Conservation (phyloP, 331 rosid species). For the Quercus phellos region DNA sequence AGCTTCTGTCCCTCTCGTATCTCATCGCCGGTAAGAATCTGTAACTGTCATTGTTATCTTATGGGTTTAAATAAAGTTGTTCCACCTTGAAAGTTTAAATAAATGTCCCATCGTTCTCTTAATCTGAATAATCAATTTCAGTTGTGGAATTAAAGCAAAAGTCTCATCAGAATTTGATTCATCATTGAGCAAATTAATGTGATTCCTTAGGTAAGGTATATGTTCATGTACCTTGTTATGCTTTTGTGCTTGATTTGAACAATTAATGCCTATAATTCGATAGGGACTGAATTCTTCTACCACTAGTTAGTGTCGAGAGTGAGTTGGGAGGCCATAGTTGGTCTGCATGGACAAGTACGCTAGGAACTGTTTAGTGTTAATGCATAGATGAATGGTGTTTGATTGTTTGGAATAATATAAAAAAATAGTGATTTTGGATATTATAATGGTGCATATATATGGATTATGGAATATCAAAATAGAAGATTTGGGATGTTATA, state of each 20-base stretch:
- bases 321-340: background rate
- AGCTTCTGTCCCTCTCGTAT: too few relatives aligned
- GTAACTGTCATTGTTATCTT: too few relatives aligned
- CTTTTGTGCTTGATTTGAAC: background rate
- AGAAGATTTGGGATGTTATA: background rate
- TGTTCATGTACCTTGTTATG: background rate
- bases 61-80: too few relatives aligned
- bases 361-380: background rate
- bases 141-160: too few relatives aligned
- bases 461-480: background rate
- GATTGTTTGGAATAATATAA: background rate
- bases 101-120: slow-evolving; percentile 1
- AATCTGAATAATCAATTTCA: background rate
- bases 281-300: slow-evolving; percentile 2
- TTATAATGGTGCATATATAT: too few relatives aligned
- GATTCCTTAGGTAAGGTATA: background rate
- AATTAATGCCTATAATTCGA: background rate
- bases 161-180: slow-evolving; percentile 5
- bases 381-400: background rate
- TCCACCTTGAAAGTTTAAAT: too few relatives aligned
- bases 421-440: too few relatives aligned
- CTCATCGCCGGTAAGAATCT: too few relatives aligned
- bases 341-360: background rate
- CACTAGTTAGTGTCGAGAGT: slow-evolving; percentile 8
- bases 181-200: background rate